These are phyloP conservation scores for Orbilia quercus DNA, from an alignment of 2,329 filamentous ascomycete genomes.

Conservation along the genomic window DNA sequence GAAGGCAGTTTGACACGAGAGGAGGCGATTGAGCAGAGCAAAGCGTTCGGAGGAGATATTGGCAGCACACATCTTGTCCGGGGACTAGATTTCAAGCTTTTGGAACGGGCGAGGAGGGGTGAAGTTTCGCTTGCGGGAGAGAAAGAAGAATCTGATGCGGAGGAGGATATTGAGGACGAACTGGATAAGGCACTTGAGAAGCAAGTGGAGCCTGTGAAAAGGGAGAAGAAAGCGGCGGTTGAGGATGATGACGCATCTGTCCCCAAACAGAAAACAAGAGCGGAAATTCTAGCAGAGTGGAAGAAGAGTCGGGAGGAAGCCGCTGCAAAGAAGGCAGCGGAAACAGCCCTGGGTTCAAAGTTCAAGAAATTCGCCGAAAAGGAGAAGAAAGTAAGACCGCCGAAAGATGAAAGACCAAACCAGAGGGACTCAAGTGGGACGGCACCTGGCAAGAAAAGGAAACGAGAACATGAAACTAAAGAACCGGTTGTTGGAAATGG, in stretches of 20 bases:
- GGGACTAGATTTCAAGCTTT: constrained; percentile 85
- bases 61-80: constrained; percentile 88
- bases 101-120: constrained; percentile 75
- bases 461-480: constrained; percentile 58
- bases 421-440: constrained; percentile 76
- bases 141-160: constrained; percentile 61
- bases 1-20: constrained; percentile 82
- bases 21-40: constrained; percentile 59
- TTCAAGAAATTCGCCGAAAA: constrained; percentile 73
- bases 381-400: constrained; percentile 61
- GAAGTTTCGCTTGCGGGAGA: constrained; percentile 70
- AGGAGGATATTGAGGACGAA: constrained; percentile 73
- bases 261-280: constrained; percentile 71
- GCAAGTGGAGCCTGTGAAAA: constrained; percentile 69
- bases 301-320: constrained; percentile 70
- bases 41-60: constrained; percentile 83
- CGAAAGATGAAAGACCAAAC: constrained; percentile 67
- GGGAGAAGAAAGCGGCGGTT: constrained; percentile 69
- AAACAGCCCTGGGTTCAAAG: constrained; percentile 69
- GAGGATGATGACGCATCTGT: constrained; percentile 71
- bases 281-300: constrained; percentile 75
- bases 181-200: constrained; percentile 71
- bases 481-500: constrained; percentile 26
- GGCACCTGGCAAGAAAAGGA: constrained; percentile 66
- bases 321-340: constrained; percentile 69